Evolutionary conservation across 2,329 filamentous ascomycete genomes (phyloP), one percentile per base, ranked within the genome.

Genomic region (Colletotrichum tanaceti): DNA sequence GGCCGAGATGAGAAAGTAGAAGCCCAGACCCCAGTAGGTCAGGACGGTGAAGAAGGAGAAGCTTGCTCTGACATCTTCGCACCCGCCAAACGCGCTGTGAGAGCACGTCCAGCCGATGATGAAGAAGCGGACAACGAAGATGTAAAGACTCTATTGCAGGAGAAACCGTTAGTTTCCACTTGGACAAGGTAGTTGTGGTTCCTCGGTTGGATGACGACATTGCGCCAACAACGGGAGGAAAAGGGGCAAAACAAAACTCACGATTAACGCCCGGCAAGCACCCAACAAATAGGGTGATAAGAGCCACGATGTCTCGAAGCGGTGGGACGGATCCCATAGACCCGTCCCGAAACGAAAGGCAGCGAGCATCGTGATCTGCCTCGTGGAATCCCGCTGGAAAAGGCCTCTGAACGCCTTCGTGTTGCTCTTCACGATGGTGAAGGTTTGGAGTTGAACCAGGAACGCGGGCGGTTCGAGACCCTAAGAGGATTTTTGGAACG

Each of bases 31-130:
- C 92, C 92, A 96, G 84, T 91, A 96, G 11, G 91, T 93, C 67
- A 96, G 82, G 74, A 90, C 84, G 35, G 93, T 97, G 82, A 97
- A 97, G 84, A 89, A 97, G 74, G 90, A 93, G 82, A 97, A 96
- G 53, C 85, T 86, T 53, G 83, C 79, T 60, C 83, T 80, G 32
- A 87, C 85, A 1, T 74, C 75, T 41, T 75, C 71, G 75, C 84
- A 85, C 57, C 85, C 81, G 69, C 81, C 81, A 13, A 75, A 72
- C 35, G 54, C 64, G 20, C 38, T 41, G 76, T 87, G 84, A n/a
- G 83, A 80, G 74, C 89, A 89, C 69, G 87, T 80, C 84, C 87
- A 92, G 70, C 83, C 89, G 76, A 94, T 88, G 75, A 88, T 86
- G 82, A 90, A 88, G 80, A 96, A 84, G 66, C 91, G 85, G 14